A percentile compares a stretch with the other conserved stretches of the same genome.
Conservation (phyloP, 495 filamentous ascomycete species). For the Echria macrotheca region DNA sequence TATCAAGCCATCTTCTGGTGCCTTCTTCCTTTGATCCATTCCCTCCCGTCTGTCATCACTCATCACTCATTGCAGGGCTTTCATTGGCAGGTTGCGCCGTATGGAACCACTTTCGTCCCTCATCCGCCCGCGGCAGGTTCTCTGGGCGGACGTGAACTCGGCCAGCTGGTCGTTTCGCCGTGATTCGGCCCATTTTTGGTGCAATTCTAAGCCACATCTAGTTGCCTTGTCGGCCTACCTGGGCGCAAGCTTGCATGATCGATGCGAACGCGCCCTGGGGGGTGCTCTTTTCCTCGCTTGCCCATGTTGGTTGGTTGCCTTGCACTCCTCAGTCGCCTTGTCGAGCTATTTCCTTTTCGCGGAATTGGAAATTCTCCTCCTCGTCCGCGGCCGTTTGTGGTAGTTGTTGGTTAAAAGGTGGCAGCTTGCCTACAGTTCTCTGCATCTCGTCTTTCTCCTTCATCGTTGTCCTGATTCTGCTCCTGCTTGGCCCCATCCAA, state of each 20-base stretch:
- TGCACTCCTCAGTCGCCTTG: conserved; percentile 16
- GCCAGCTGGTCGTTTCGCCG: no score
- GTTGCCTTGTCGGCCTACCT: background rate
- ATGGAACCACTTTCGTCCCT: no score
- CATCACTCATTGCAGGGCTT: background rate
- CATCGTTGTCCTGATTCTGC: background rate
- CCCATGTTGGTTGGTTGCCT: background rate
- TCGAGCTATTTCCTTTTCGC: background rate
- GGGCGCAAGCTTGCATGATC: background rate
- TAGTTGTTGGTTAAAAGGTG: conserved; percentile 1
- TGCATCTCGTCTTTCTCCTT: background rate
- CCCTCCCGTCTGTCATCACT: no score
- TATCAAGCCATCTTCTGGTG: background rate
- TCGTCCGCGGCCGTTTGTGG: background rate
- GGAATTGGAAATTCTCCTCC: conserved; percentile 1
- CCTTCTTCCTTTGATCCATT: no score
- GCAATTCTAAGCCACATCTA: no score
- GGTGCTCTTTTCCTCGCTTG: background rate
- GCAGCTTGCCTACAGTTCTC: background rate
- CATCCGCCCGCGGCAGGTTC: no score
- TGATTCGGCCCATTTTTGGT: background rate
- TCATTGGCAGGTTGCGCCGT: background rate
- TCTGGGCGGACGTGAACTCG: no score
- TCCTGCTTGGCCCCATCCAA: conserved; percentile 1
- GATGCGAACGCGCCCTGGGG: background rate